Conservation (phyloP, 352 stramenopile species). For the Globisporangium okanoganense region DNA sequence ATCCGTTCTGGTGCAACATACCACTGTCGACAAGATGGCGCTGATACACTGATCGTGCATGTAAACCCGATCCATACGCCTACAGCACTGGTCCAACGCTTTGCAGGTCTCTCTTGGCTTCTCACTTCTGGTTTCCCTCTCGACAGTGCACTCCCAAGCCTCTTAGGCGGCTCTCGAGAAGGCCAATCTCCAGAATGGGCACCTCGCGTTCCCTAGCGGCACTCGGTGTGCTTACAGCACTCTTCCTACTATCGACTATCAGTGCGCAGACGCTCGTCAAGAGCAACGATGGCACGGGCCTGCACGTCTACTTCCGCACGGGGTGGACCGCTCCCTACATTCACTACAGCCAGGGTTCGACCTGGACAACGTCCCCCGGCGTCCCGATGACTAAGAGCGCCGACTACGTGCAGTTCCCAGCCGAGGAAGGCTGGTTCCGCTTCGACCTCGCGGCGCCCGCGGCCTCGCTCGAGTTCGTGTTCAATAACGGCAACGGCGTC, state of each 20-base stretch:
- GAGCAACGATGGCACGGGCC: conserved; percentile 25
- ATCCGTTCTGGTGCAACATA: not conserved
- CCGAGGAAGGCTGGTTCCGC: conserved; percentile 38
- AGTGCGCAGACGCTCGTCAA: conserved; percentile 28
- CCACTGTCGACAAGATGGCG: conserved; percentile 1
- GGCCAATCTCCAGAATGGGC: not conserved
- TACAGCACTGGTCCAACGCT: no score
- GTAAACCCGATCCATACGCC: not conserved
- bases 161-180: no score
- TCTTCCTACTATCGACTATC: conserved; percentile 1
- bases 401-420: conserved; percentile 29
- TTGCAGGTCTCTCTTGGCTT: not conserved
- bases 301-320: conserved; percentile 27
- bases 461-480: conserved; percentile 27
- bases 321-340: conserved; percentile 34
- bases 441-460: conserved; percentile 23
- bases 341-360: conserved; percentile 30
- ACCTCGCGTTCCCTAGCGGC: not conserved
- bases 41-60: not conserved
- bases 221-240: not conserved
- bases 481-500: conserved; percentile 34
- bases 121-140: conserved; percentile 8
- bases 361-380: conserved; percentile 32
- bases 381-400: conserved; percentile 31
- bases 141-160: not conserved